Evolutionary conservation across 129 eudicot species (phyloP).

Genomic region (Apium graveolens): DNA sequence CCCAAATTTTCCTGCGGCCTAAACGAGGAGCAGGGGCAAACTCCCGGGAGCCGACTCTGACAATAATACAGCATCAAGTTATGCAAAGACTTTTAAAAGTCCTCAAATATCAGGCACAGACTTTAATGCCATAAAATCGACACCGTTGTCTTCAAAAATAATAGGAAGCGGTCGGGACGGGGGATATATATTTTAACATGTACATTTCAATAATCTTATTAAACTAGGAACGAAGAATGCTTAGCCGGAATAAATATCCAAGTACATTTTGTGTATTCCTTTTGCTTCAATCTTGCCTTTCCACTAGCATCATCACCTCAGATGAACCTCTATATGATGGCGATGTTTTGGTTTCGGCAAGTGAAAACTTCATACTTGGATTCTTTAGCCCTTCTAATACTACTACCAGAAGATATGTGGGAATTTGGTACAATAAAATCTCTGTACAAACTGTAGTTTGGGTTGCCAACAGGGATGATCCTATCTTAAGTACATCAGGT

Average conservation of each 20-base stretch:
- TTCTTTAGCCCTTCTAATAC: background rate
- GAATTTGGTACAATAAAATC: constrained; percentile 1
- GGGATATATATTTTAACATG: no score
- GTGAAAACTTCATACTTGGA: background rate
- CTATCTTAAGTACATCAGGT: background rate
- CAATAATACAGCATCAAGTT: no score
- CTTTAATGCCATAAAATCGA: background rate
- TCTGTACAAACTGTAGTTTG: background rate
- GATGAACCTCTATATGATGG: background rate
- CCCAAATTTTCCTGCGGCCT: no score
- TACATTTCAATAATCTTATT: background rate
- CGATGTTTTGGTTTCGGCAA: background rate
- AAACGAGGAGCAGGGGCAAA: no score
- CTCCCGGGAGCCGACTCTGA: no score
- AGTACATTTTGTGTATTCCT: no score
- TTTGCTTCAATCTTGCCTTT: background rate
- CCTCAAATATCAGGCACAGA: background rate
- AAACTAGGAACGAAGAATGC: background rate
- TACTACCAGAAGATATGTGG: constrained; percentile 4
- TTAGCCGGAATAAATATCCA: background rate
- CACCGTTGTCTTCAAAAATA: no score
- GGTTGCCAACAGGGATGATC: constrained; percentile 11
- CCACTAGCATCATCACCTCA: background rate
- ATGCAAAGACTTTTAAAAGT: background rate
- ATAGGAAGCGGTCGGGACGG: no score